Conservation (phyloP, 177 flowering plant species). For the Vitis hybrid region DNA sequence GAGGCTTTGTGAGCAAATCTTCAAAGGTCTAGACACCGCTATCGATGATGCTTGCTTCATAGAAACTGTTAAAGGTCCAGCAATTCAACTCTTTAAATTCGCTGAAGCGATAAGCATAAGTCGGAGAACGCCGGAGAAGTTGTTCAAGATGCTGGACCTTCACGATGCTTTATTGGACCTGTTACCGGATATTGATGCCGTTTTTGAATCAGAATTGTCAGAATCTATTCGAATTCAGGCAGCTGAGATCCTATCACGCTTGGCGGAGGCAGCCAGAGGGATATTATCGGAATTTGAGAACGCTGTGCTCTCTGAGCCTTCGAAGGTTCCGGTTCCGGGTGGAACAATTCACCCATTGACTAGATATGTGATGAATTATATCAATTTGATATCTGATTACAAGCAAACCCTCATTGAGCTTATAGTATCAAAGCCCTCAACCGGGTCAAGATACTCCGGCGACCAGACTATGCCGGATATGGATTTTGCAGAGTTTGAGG, state of each 20-base stretch:
- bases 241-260: constrained; percentile 67
- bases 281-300: constrained; percentile 85
- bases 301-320: constrained; percentile 75
- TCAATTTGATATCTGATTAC: constrained; percentile 80
- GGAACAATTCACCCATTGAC: constrained; percentile 93
- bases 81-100: constrained; percentile 76
- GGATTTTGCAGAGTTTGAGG: constrained; percentile 64
- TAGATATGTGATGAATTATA: constrained; percentile 95
- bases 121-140: constrained; percentile 79
- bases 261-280: constrained; percentile 88
- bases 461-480: constrained; percentile 59
- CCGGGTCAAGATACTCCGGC: constrained; percentile 56
- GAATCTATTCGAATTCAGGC: constrained; percentile 74
- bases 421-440: constrained; percentile 66
- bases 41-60: constrained; percentile 69
- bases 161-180: constrained; percentile 75
- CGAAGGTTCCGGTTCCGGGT: constrained; percentile 72
- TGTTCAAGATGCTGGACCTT: constrained; percentile 85
- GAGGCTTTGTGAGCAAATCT: constrained; percentile 68
- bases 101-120: constrained; percentile 90
- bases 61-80: constrained; percentile 81
- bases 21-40: constrained; percentile 50
- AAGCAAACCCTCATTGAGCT: constrained; percentile 67
- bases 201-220: constrained; percentile 55
- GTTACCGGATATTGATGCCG: constrained; percentile 61